Percentiles rank a stretch among this genome's conserved stretches.
Conservation (phyloP, 257 asterid genomes). For the Salvia splendens region DNA sequence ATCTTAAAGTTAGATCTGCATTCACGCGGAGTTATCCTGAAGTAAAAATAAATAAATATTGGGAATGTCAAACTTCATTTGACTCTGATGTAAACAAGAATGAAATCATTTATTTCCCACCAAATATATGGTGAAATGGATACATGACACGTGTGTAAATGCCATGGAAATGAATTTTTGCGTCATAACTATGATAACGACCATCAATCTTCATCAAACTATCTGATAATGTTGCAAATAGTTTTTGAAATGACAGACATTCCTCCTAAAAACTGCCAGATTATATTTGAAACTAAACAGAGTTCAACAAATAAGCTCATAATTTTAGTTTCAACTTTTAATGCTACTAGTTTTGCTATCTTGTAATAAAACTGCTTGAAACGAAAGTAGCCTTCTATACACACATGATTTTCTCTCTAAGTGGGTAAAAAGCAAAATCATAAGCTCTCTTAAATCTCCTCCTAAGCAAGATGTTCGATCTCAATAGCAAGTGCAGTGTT, state of each 20-base stretch:
- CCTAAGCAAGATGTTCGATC: slow-evolving; percentile 25
- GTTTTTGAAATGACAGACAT: not conserved
- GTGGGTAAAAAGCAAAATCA: slow-evolving; percentile 21
- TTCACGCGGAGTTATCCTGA: not conserved
- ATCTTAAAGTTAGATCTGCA: not conserved
- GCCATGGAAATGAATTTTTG: not conserved
- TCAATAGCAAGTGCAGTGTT: slow-evolving; percentile 5
- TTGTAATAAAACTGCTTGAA: slow-evolving; percentile 9
- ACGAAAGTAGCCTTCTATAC: slow-evolving; percentile 31
- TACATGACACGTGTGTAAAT: not conserved
- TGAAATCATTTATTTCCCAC: not conserved
- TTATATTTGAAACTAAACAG: not conserved
- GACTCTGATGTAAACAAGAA: not conserved
- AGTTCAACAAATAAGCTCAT: no score
- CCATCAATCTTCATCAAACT: not conserved
- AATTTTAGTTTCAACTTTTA: no score
- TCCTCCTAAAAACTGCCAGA: not conserved
- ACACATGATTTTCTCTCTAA: slow-evolving; percentile 26
- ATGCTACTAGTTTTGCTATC: slow-evolving; percentile 3
- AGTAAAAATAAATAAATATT: not conserved
- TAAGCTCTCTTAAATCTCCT: slow-evolving; percentile 33
- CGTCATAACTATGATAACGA: not conserved
- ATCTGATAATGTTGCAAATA: not conserved
- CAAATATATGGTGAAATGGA: not conserved
- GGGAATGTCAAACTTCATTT: not conserved